Evolutionary conservation across 805 yeast species (phyloP), one percentile per base, ranked within the genome.

Genomic region (Zygoascus tannicola): DNA sequence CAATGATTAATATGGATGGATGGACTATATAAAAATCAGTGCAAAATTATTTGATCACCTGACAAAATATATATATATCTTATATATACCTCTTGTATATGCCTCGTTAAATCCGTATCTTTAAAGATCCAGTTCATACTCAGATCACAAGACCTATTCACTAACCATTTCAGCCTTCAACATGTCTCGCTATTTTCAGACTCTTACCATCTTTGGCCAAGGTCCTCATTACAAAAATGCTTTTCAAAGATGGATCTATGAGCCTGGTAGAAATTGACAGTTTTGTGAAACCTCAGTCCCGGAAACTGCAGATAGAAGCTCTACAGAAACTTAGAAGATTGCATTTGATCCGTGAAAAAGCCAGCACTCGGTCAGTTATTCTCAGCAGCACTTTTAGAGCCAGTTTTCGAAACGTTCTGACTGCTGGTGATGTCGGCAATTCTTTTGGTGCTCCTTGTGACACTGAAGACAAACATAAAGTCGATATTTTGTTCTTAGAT

Each of bases 141-240:
- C 12, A 22, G 15, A 5, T 18, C n/a, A n/a, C 37, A 34, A 16
- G 21, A 10, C 10, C 15, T 7, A 33, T 16, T 8, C 10, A 8
- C 35, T 8, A 16, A 8, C n/a, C n/a, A n/a, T n/a, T n/a, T 64
- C 44, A 53, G 41, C 95, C 98, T 2, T 95, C 97, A 10, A 85
- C 98, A 44, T 87, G 97, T 59, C 69, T 92, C 38, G 94, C 98
- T 2, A 80, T 92, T n/a, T 88, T 81, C 60, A 71, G 98, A 50
- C 68, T 92, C 47, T 70, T 92, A 15, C 96, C 98, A 0, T 79
- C 88, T 20, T 64, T 92, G 51, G 95, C 97, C 22, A 88, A 90
- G 59, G 82, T 85, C 62, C 81, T 82, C 56, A 78, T 90, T 40
- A 81, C 86, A 86, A 73, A 88, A 8, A 76, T 88, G 81, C 68